phyloP scores from a whole-genome alignment of 1,284 basidiomycete genomes.

The Puccinia coronata region DNA sequence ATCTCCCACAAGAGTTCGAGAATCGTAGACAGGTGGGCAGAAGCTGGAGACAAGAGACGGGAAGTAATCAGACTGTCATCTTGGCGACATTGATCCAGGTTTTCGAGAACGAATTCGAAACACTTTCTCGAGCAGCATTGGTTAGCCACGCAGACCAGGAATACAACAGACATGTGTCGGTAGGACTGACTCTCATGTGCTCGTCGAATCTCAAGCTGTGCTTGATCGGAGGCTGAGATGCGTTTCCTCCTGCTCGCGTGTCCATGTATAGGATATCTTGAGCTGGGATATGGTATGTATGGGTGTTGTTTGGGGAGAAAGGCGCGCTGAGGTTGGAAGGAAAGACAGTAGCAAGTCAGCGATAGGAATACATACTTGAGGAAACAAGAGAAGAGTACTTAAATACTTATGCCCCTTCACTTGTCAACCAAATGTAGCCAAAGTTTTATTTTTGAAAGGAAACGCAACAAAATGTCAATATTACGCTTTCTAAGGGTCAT shows the following conservation, averaged over 20 bases:
- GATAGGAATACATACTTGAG: no score
- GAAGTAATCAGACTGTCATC: constrained; percentile 15
- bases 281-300: neutral
- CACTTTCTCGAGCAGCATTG: neutral
- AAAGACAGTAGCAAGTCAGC: no score
- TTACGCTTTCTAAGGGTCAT: no score
- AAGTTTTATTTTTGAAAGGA: no score
- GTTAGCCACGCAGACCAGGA: neutral
- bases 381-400: no score
- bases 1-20: constrained; percentile 12
- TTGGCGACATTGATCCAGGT: neutral
- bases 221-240: neutral
- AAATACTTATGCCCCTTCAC: no score
- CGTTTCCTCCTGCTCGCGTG: neutral
- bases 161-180: neutral
- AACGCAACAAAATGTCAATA: no score
- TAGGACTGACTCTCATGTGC: constrained; percentile 4
- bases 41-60: neutral
- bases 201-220: neutral
- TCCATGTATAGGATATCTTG: neutral
- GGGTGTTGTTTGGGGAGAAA: neutral
- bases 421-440: no score
- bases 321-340: neutral
- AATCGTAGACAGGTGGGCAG: neutral
- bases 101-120: constrained; percentile 17